Evolutionary conservation across 345 rosid genomes (phyloP).

Genomic region (Salix suchowensis): DNA sequence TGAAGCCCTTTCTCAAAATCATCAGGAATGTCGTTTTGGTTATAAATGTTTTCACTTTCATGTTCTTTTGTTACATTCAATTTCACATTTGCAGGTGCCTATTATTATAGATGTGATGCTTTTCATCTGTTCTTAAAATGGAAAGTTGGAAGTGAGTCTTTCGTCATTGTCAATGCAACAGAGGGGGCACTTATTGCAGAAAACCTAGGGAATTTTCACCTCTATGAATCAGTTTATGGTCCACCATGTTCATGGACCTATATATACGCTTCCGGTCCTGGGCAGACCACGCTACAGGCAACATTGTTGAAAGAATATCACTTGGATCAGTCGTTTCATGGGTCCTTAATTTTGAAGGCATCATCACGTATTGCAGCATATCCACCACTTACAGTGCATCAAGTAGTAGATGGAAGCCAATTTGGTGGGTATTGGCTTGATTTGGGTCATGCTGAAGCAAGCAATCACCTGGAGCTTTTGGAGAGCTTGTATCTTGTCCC

Average conservation of each 20-base stretch:
- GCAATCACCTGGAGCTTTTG: conserved; percentile 38
- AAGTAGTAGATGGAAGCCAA: conserved; percentile 66
- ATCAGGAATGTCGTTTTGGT: conserved; percentile 19
- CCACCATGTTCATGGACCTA: conserved; percentile 73
- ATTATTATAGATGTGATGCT: conserved; percentile 71
- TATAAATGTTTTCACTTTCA: conserved; percentile 11
- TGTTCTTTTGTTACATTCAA: conserved; percentile 19
- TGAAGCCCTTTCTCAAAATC: conserved; percentile 26
- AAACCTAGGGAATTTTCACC: conserved; percentile 23
- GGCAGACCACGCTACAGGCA: conserved; percentile 71
- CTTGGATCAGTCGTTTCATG: conserved; percentile 48
- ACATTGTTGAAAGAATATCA: conserved; percentile 58
- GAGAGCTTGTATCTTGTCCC: conserved; percentile 72
- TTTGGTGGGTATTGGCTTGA: conserved; percentile 87
- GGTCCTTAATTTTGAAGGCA: conserved; percentile 57
- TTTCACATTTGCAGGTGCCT: conserved; percentile 52
- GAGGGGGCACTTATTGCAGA: conserved; percentile 35
- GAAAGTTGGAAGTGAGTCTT: conserved; percentile 72
- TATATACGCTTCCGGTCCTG: conserved; percentile 65
- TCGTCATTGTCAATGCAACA: conserved; percentile 56
- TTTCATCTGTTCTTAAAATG: conserved; percentile 64
- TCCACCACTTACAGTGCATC: conserved; percentile 61
- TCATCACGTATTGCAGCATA: conserved; percentile 70
- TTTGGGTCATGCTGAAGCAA: conserved; percentile 39
- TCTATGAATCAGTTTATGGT: conserved; percentile 32